Conservation (phyloP, 495 filamentous ascomycete species). For the Talaromyces thailandensis region DNA sequence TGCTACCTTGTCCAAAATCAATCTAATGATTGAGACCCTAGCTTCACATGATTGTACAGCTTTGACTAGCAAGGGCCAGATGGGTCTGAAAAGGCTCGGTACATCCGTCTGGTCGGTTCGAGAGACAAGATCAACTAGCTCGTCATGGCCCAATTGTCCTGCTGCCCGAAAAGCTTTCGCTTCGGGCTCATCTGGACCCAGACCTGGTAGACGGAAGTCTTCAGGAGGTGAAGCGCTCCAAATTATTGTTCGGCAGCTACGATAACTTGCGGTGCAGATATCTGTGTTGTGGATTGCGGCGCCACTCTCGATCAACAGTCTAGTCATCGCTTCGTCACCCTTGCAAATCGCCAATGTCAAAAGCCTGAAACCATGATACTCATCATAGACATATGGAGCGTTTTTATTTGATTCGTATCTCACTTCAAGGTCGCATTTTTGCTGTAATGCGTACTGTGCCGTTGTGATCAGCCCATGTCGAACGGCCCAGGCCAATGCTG, state of each 20-base stretch:
- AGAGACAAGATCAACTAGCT: neutral
- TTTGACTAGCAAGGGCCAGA: conserved; percentile 6
- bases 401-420: conserved; percentile 10
- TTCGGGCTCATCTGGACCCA: neutral
- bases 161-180: neutral
- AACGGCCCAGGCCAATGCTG: neutral
- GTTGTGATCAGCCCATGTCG: neutral
- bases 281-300: conserved; percentile 4
- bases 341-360: conserved; percentile 17
- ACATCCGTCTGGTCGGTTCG: neutral
- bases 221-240: neutral
- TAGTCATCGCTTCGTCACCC: neutral
- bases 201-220: neutral
- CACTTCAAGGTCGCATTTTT: conserved; percentile 27
- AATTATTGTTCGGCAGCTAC: neutral
- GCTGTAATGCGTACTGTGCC: conserved; percentile 8
- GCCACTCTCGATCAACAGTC: conserved; percentile 16
- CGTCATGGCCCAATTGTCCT: neutral
- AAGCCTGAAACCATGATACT: conserved; percentile 19
- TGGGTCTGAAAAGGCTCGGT: neutral
- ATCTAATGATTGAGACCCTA: conserved; percentile 23
- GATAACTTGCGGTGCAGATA: neutral
- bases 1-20: neutral
- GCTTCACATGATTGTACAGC: conserved; percentile 14
- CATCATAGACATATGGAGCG: too few species aligned